Evolutionary conservation across 306 rosid species (phyloP), one percentile per base, ranked within the genome.

Genomic region (Rosa lucieae): DNA sequence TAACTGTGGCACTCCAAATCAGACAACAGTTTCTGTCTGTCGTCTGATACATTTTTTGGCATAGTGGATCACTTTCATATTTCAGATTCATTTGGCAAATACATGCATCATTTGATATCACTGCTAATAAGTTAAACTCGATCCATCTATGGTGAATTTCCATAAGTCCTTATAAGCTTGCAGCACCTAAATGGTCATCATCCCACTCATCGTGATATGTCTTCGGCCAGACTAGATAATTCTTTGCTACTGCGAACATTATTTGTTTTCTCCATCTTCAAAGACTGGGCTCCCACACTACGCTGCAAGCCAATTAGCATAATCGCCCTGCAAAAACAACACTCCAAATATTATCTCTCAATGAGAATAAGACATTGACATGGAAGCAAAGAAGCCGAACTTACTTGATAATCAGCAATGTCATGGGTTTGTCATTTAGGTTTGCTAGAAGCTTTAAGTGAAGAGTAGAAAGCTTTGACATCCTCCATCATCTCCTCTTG

Each of bases 161-260:
- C 39, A 26, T 51, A 83, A 92, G 51, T 89, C 88, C 75, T 79
- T 77, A 2, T 89, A 78, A 48, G 96, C 94, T 87, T 84, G 84
- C 74, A 29, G 70, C 52, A 85, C 73, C 73, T 76, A 85, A 69
- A 67, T 87, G 89, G 66, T 89, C 80, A 37, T 90, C 96, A 0
- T 89, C 91, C 98, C 98, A 89, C 69, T 90, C 89, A 10, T 93
- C 93, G 5, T 90, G 89, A 84, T 86, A 93, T 9, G 89, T 77
- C 77, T 79, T 80, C 2, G 90, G 92, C 67, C 80, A 80, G 29
- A 21, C 59, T 5, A 5, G 17, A 81, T 4, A 86, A 80, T 77
- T 81, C 82, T 81, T 80, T 18, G 78, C 43, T 44, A 76, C 11
- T 10, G 81, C 83, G 4, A 0, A 5, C 7, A 74, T 85, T 93